Conservation (phyloP, 495 filamentous ascomycete genomes). For the Aspergillus taichungensis region DNA sequence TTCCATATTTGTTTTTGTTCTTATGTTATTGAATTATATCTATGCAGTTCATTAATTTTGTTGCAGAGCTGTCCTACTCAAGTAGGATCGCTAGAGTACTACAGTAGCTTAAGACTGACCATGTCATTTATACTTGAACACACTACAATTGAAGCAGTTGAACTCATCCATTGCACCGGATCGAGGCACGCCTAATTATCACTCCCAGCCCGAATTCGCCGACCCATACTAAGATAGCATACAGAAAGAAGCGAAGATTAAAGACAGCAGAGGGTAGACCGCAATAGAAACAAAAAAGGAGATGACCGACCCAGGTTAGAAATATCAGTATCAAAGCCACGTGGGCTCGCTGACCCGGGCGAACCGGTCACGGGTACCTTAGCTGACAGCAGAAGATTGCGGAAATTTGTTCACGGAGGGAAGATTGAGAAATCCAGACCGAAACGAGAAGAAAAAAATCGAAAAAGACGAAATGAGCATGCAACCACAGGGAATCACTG, state of each 20-base stretch:
- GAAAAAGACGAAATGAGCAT: not conserved
- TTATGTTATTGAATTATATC: too few relatives aligned
- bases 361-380: not conserved
- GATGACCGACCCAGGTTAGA: conserved; percentile 7
- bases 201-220: conserved; percentile 31
- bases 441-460: not conserved
- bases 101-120: too few relatives aligned
- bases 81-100: not conserved
- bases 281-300: conserved; percentile 1
- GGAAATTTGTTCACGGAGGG: conserved; percentile 1
- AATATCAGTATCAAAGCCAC: conserved; percentile 1
- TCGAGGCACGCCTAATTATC: conserved; percentile 18
- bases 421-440: not conserved
- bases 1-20: too few relatives aligned
- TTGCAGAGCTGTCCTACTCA: not conserved
- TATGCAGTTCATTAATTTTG: too few relatives aligned
- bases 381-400: conserved; percentile 1
- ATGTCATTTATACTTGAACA: too few relatives aligned
- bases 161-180: conserved; percentile 1
- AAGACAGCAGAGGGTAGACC: not conserved
- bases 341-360: not conserved
- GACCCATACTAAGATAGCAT: conserved; percentile 25
- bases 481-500: not conserved
- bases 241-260: conserved; percentile 14
- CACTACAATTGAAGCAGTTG: too few relatives aligned